These are phyloP conservation scores for Fraxinus anomala DNA, from an alignment of 257 asterid species.

Conservation along the genomic window DNA sequence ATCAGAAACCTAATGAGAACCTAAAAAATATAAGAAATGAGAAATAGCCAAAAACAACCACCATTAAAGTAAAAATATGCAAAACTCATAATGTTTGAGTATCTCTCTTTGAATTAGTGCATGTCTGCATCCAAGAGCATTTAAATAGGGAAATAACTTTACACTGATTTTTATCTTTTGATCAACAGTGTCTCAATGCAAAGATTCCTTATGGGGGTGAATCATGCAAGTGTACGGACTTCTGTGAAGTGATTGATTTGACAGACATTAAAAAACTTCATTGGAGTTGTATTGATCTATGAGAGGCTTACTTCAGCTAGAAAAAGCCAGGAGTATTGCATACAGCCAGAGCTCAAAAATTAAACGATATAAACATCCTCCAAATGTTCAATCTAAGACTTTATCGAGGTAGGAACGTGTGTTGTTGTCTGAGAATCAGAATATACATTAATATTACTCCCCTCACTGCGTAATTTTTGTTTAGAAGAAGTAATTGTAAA, in stretches of 20 bases:
- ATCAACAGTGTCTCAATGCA: conserved; percentile 7
- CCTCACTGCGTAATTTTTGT: too few relatives aligned
- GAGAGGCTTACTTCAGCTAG: neutral
- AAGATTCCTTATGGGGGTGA: neutral
- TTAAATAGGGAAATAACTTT: conserved; percentile 3
- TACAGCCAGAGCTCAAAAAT: neutral
- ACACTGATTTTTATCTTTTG: neutral
- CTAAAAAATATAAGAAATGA: conserved; percentile 1
- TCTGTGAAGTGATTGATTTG: too few relatives aligned
- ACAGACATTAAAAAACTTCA: too few relatives aligned
- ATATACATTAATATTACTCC: neutral
- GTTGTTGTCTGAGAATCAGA: neutral
- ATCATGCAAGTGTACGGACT: neutral
- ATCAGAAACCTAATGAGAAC: neutral
- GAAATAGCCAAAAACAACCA: neutral
- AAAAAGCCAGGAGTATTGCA: neutral
- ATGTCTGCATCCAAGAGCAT: neutral
- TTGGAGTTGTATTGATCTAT: too few relatives aligned
- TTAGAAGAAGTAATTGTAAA: neutral
- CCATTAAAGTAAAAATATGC: neutral
- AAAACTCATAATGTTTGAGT: neutral
- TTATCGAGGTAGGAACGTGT: neutral
- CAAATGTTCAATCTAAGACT: neutral
- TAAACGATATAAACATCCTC: neutral
- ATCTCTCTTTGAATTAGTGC: neutral